phyloP scores from a whole-genome alignment of 352 stramenopile species.

The Pilasporangium apinafurcum region DNA sequence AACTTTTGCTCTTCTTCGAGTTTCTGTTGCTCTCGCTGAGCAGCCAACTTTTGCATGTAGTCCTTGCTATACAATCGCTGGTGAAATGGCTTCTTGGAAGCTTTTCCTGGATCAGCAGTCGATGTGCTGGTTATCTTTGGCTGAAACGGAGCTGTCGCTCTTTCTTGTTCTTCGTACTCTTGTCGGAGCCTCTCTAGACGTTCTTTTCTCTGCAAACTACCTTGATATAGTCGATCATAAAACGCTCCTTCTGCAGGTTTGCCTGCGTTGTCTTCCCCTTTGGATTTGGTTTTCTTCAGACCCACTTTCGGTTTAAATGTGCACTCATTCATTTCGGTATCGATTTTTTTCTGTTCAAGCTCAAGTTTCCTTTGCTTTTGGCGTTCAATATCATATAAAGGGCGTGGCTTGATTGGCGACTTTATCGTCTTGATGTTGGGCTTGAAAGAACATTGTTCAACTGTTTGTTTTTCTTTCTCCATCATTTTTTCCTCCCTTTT shows the following conservation, averaged over 20 bases:
- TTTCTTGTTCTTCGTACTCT: conserved; percentile 59
- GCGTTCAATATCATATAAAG: conserved; percentile 66
- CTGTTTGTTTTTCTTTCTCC: conserved; percentile 40
- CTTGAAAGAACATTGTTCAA: conserved; percentile 71
- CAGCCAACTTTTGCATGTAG: conserved; percentile 52
- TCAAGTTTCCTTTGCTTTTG: conserved; percentile 63
- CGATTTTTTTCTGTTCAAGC: conserved; percentile 68
- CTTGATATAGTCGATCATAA: conserved; percentile 73
- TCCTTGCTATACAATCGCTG: conserved; percentile 77
- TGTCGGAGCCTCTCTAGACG: conserved; percentile 60
- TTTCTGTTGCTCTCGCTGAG: conserved; percentile 65
- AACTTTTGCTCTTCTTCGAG: conserved; percentile 65
- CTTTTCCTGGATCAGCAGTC: conserved; percentile 1
- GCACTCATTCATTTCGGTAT: conserved; percentile 53
- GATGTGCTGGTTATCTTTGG: conserved; percentile 42
- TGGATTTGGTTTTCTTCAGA: conserved; percentile 31
- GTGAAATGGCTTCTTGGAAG: conserved; percentile 58
- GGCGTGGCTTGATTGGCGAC: conserved; percentile 40
- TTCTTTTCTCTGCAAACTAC: conserved; percentile 45
- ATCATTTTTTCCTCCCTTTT: conserved; percentile 67
- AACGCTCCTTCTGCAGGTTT: conserved; percentile 15
- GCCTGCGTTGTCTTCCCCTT: conserved; percentile 15
- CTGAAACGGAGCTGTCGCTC: conserved; percentile 49
- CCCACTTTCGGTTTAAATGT: conserved; percentile 66
- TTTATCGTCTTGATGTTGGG: conserved; percentile 67